Conservation (phyloP, 2,329 filamentous ascomycete species). For the Fusarium hostae region DNA sequence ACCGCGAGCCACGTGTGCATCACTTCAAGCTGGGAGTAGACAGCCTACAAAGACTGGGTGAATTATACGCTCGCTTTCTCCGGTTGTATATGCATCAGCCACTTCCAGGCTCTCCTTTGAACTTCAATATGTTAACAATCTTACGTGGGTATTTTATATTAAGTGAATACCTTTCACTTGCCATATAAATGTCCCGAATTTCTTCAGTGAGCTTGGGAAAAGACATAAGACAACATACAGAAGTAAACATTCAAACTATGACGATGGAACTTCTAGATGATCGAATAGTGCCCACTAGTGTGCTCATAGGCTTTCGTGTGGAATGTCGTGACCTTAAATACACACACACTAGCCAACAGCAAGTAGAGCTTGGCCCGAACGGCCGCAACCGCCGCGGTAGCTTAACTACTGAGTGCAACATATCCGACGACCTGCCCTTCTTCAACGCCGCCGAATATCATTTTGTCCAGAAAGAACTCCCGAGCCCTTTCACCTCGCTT, state of each 20-base stretch:
- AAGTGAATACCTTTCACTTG: not conserved
- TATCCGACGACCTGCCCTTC: too few species aligned
- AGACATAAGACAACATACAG: not conserved
- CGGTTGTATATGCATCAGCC: too few species aligned
- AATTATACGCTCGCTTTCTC: not conserved
- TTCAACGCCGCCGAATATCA: not conserved
- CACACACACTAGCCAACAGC: too few species aligned
- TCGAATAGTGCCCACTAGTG: not conserved
- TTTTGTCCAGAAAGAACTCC: not conserved
- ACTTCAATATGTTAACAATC: not conserved
- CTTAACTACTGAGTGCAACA: not conserved
- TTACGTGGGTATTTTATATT: too few species aligned
- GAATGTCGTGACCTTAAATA: not conserved
- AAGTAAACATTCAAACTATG: not conserved
- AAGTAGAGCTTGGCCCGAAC: not conserved
- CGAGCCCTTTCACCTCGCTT: not conserved
- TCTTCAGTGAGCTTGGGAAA: not conserved
- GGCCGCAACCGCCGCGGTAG: not conserved
- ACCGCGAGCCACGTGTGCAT: too few species aligned
- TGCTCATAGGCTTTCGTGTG: not conserved
- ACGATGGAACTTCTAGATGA: accelerated
- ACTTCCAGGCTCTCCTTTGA: not conserved
- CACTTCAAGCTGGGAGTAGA: not conserved
- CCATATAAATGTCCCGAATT: not conserved
- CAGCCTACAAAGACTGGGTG: not conserved